Evolutionary conservation across 805 yeast species (phyloP).

Genomic region (Wickerhamomyces xylosicus): DNA sequence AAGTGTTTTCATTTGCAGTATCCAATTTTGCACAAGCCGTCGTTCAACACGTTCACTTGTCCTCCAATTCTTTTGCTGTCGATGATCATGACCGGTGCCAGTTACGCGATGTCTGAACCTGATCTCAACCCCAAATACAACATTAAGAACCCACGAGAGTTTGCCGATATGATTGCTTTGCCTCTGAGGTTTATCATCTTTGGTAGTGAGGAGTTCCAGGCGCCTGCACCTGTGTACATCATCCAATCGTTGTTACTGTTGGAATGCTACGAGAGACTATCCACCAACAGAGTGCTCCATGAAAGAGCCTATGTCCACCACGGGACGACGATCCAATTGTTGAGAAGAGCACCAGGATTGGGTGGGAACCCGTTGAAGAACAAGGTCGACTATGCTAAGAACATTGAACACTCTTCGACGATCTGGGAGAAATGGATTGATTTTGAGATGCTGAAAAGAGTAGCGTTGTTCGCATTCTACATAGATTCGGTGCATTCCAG

Average conservation of each 20-base stretch:
- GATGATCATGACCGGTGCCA: conserved; percentile 31
- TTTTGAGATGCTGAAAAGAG: conserved; percentile 66
- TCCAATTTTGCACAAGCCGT: conserved; percentile 37
- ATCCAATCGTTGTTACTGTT: conserved; percentile 62
- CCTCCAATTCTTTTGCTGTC: conserved; percentile 42
- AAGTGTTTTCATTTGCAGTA: conserved; percentile 29
- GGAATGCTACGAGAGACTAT: conserved; percentile 75
- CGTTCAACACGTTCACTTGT: conserved; percentile 41
- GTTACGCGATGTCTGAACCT: conserved; percentile 11
- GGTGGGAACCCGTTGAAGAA: conserved; percentile 53
- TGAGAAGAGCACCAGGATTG: conserved; percentile 65
- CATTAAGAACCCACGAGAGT: conserved; percentile 12
- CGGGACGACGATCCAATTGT: conserved; percentile 72
- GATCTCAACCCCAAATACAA: conserved; percentile 10
- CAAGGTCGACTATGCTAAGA: conserved; percentile 18
- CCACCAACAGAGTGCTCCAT: conserved; percentile 57
- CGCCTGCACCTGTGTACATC: conserved; percentile 72
- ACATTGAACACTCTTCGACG: conserved; percentile 17
- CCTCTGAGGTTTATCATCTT: conserved; percentile 64
- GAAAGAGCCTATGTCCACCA: conserved; percentile 82
- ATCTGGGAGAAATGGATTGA: conserved; percentile 68
- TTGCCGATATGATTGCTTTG: conserved; percentile 26
- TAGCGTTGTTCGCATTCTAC: conserved; percentile 74
- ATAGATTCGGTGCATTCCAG: conserved; percentile 73
- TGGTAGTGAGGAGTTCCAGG: conserved; percentile 58